Conservation (phyloP, 768 basidiomycete genomes). For the Lentinula sp. region DNA sequence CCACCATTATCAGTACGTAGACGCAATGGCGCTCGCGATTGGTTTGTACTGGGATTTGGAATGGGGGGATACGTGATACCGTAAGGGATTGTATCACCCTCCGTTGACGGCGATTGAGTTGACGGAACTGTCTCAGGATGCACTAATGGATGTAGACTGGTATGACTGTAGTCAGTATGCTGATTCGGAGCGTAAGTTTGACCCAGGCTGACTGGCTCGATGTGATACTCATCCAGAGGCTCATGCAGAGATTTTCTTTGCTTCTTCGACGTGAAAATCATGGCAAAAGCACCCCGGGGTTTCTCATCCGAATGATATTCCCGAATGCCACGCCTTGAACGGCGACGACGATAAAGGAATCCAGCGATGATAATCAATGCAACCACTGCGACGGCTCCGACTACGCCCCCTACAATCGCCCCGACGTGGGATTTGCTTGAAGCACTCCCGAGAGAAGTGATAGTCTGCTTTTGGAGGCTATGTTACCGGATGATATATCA, state of each 20-base stretch:
- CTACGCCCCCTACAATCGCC: constrained; percentile 11
- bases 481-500: no score
- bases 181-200: not conserved
- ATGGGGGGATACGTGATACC: not conserved
- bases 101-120: not conserved
- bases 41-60: not conserved
- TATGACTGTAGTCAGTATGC: not conserved
- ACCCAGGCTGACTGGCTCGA: not conserved
- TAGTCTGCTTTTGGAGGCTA: constrained; percentile 11
- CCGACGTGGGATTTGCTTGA: not conserved
- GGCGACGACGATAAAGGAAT: constrained; percentile 11
- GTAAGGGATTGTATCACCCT: not conserved
- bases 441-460: not conserved
- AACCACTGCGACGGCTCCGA: constrained; percentile 4
- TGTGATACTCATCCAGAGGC: not conserved
- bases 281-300: not conserved
- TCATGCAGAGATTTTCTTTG: not conserved
- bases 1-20: not conserved
- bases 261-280: not conserved
- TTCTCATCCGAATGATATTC: not conserved
- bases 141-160: not conserved
- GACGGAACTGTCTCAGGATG: not conserved
- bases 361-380: constrained; percentile 4
- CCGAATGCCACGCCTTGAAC: not conserved
- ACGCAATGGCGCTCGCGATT: not conserved